These are phyloP conservation scores for Lactarius trivialis DNA, from an alignment of 768 basidiomycete species.

Conservation along the genomic window DNA sequence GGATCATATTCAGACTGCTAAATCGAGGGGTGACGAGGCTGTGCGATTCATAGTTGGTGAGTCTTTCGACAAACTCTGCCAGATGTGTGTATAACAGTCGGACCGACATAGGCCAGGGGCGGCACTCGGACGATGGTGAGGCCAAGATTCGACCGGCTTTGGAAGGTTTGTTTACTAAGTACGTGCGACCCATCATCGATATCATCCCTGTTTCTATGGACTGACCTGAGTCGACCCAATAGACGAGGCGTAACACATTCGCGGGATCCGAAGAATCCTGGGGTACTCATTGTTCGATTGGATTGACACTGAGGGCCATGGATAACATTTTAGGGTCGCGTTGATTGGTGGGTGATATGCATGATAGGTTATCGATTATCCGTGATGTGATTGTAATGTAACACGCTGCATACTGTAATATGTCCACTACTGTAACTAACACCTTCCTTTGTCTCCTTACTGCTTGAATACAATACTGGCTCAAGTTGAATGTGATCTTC, in stretches of 20 bases:
- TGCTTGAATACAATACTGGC: not conserved
- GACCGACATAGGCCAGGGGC: not conserved
- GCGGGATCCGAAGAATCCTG: slow-evolving; percentile 6
- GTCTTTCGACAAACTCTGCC: not conserved
- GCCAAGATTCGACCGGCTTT: slow-evolving; percentile 12
- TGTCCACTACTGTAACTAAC: not conserved
- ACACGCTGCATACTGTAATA: not conserved
- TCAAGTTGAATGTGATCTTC: not conserved
- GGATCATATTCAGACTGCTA: not conserved
- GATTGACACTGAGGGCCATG: not conserved
- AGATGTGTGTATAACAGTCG: not conserved
- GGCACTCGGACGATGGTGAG: slow-evolving; percentile 1
- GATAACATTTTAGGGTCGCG: not conserved
- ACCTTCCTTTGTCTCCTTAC: not conserved
- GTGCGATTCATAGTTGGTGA: slow-evolving; percentile 18
- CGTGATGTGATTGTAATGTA: not conserved
- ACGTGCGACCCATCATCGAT: not conserved
- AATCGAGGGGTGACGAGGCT: not conserved
- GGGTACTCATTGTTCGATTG: slow-evolving; percentile 13
- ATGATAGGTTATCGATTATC: not conserved
- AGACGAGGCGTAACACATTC: not conserved
- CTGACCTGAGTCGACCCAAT: not conserved
- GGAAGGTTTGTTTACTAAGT: not conserved
- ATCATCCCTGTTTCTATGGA: not conserved
- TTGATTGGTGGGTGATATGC: not conserved